Percentiles rank a stretch among this genome's conserved stretches.
These are phyloP conservation scores for Pascua guehoae DNA, from an alignment of 1,284 basidiomycete species.

Conservation along the genomic window DNA sequence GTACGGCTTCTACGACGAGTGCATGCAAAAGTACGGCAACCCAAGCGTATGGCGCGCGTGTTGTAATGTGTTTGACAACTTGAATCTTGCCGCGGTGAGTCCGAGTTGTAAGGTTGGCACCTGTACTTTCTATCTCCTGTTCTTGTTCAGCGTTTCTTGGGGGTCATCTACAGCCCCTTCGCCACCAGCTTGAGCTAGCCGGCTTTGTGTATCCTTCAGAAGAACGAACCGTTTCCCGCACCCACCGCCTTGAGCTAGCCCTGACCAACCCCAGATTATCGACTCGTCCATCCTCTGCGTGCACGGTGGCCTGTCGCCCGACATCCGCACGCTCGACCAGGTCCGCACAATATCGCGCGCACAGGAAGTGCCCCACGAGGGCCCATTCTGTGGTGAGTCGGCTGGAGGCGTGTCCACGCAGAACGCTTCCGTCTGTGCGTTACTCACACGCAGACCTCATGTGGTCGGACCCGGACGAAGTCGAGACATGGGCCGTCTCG, in stretches of 20 bases:
- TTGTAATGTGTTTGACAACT: constrained; percentile 89
- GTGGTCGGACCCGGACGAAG: constrained; percentile 97
- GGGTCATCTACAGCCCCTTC: no score
- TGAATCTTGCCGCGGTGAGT: constrained; percentile 86
- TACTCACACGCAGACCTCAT: constrained; percentile 66
- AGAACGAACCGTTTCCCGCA: no score
- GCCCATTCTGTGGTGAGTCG: constrained; percentile 84
- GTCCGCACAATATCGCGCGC: constrained; percentile 85
- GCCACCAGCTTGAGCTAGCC: no score
- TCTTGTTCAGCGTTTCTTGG: no score
- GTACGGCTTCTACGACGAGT: constrained; percentile 97
- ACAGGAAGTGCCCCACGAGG: constrained; percentile 94
- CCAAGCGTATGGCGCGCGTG: constrained; percentile 93
- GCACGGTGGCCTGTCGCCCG: constrained; percentile 87
- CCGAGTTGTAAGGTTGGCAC: not conserved
- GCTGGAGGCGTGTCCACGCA: not conserved
- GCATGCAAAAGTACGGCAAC: constrained; percentile 93
- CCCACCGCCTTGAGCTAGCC: no score
- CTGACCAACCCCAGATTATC: constrained; percentile 64
- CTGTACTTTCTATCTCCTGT: no score
- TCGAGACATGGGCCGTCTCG: constrained; percentile 92
- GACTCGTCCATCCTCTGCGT: constrained; percentile 88
- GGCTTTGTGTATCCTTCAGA: no score
- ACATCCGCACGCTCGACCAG: constrained; percentile 87
- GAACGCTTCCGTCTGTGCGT: no score